Percentiles rank a stretch among this genome's conserved stretches.
Evolutionary conservation across 495 filamentous ascomycete species (phyloP).

Genomic region (Annulohypoxylon stygium): DNA sequence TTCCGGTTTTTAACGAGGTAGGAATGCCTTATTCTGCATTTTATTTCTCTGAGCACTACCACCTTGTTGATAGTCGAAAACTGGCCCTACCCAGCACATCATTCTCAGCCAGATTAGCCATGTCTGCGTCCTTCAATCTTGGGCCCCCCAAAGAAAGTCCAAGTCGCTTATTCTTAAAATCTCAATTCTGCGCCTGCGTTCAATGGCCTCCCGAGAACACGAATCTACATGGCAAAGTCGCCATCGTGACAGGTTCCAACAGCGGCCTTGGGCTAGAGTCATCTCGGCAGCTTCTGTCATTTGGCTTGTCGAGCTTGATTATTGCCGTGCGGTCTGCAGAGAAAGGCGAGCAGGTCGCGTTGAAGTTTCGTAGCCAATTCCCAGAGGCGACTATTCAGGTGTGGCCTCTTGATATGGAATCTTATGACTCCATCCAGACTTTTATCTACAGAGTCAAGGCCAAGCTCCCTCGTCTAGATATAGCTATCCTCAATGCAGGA

Average conservation of each 20-base stretch:
- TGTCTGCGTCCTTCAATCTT: neutral
- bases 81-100: too few relatives aligned
- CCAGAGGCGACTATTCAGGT: slow-evolving; percentile 58
- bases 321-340: slow-evolving; percentile 63
- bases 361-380: slow-evolving; percentile 51
- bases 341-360: slow-evolving; percentile 59
- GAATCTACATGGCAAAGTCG: slow-evolving; percentile 56
- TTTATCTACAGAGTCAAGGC: too few relatives aligned
- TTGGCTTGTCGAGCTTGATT: slow-evolving; percentile 61
- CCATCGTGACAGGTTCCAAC: slow-evolving; percentile 69
- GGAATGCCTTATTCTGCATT: neutral
- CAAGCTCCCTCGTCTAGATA: too few relatives aligned
- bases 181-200: neutral
- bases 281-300: slow-evolving; percentile 59
- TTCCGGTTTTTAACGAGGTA: neutral
- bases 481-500: too few relatives aligned
- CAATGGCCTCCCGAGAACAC: slow-evolving; percentile 19
- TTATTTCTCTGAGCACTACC: neutral
- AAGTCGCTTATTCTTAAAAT: neutral
- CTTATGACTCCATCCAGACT: neutral
- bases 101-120: neutral
- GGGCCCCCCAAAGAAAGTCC: neutral
- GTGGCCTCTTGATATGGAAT: slow-evolving; percentile 62
- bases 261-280: slow-evolving; percentile 68
- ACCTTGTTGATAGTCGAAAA: neutral